These are phyloP conservation scores for Camelina sativa DNA, from an alignment of 345 rosid species.

Conservation along the genomic window DNA sequence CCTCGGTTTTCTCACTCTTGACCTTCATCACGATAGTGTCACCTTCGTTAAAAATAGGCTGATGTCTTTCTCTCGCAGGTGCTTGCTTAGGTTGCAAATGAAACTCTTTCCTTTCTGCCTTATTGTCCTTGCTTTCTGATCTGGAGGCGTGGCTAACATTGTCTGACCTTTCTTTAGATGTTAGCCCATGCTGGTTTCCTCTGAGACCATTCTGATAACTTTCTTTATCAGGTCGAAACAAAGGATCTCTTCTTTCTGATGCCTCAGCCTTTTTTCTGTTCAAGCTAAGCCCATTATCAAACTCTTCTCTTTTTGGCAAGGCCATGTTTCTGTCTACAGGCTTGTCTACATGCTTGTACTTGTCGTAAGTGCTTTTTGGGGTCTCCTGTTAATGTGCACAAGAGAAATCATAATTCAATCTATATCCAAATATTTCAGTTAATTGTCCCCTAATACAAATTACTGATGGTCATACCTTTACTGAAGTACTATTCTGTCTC, in stretches of 20 bases:
- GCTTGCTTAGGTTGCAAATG: slow-evolving; percentile 25
- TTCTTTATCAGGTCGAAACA: slow-evolving; percentile 27
- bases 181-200: slow-evolving; percentile 35
- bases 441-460: slow-evolving; percentile 5
- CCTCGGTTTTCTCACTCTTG: slow-evolving; percentile 48
- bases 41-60: slow-evolving; percentile 30
- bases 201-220: slow-evolving; percentile 31
- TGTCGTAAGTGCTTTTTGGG: slow-evolving; percentile 39
- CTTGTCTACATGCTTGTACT: slow-evolving; percentile 45
- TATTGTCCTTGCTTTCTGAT: slow-evolving; percentile 10
- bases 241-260: slow-evolving; percentile 33
- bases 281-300: slow-evolving; percentile 41
- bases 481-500: slow-evolving; percentile 41
- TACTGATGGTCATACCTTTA: slow-evolving; percentile 53
- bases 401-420: slow-evolving; percentile 22
- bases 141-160: slow-evolving; percentile 24
- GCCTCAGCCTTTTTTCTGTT: slow-evolving; percentile 43
- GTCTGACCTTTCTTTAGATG: slow-evolving; percentile 31
- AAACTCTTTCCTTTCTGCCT: slow-evolving; percentile 35
- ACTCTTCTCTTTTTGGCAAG: slow-evolving; percentile 40
- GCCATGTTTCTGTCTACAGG: slow-evolving; percentile 44
- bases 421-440: slow-evolving; percentile 16
- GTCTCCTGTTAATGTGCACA: slow-evolving; percentile 34
- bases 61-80: slow-evolving; percentile 41
- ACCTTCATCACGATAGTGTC: slow-evolving; percentile 41